Evolutionary conservation across 169 alveolate species (phyloP), one percentile per base, ranked within the genome.

Genomic region (Plasmodium cynomolgi): DNA sequence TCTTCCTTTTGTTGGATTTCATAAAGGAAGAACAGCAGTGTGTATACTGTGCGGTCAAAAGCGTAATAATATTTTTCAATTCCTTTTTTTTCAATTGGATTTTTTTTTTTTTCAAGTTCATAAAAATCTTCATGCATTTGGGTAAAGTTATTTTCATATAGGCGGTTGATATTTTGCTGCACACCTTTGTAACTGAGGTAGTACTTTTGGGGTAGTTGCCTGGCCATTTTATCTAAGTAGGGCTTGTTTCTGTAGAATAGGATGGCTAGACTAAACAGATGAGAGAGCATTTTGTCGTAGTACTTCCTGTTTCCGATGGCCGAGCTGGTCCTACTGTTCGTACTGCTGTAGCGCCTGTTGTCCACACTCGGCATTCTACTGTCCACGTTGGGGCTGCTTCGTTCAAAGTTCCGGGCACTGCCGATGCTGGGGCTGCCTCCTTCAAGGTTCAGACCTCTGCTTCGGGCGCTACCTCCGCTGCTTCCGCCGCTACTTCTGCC

Each of bases 11-110:
- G 93, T 26, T 44, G 4, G 17, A 47, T 29, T 74, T 75, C 93
- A 54, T 37, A 34, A 3, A 77, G 11, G 7, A 85, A 73, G 20
- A 31, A 47, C 1, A 44, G 34, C 50, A 77, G 44, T 7, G 93
- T 85, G 26, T 31, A 13, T 3, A 75, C 62, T 17, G 17, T 13
- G 3, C 85, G 23, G 62, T 85, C 26, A 85, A 74, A 85, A 1
- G 72, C 79, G 26, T 47, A 74, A 75, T 85, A 75, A 77, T 85
- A 85, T 85, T 74, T 85, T 75, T 34, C 80, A 50, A 47, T 50
- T 50, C 85, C 85, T 29, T 2, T 50, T 8, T 54, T 1, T 6
- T 82, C 17, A 31, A 82, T 50, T 26, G 34, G n/a, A 3, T 26
- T 44, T 6, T 13, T 20, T 11, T 20, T 29, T 31, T 73, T 74